These are phyloP conservation scores for Pichia sp. DNA, from an alignment of 1,139 yeast genomes.

Conservation along the genomic window DNA sequence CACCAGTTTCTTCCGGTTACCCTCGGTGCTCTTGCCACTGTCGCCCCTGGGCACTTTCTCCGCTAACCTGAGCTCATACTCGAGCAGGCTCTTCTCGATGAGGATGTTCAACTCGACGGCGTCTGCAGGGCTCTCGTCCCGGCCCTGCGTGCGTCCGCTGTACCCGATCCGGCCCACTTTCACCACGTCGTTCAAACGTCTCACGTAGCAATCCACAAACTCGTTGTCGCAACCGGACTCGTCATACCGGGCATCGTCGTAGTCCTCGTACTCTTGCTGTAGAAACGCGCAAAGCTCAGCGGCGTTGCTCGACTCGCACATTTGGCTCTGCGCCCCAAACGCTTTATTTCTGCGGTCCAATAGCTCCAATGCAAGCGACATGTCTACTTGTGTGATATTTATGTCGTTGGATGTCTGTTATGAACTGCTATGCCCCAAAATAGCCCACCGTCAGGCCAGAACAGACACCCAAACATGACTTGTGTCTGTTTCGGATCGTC, in stretches of 20 bases:
- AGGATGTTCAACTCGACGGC: conserved; percentile 22
- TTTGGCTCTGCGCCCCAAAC: neutral
- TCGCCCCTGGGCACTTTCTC: neutral
- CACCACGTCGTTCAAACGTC: conserved; percentile 1
- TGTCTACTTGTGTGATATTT: neutral
- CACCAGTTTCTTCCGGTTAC: neutral
- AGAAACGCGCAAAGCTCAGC: conserved; percentile 15
- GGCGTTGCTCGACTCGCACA: conserved; percentile 5
- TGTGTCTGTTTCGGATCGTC: neutral
- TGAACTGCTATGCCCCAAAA: too few species aligned
- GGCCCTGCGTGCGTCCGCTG: neutral
- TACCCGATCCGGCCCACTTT: conserved; percentile 1
- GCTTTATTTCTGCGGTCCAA: conserved; percentile 3
- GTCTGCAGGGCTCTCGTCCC: conserved; percentile 7
- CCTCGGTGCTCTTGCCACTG: neutral
- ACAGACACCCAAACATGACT: neutral
- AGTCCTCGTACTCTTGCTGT: conserved; percentile 10
- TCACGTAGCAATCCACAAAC: conserved; percentile 2
- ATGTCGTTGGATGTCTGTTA: neutral
- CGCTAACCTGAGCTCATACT: conserved; percentile 17
- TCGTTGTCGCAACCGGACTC: neutral
- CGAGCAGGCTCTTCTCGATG: conserved; percentile 26
- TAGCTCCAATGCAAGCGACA: conserved; percentile 9
- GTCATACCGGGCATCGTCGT: neutral
- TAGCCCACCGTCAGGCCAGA: neutral